Conservation (phyloP, 257 asterid genomes). For the Gentiana straminea region DNA sequence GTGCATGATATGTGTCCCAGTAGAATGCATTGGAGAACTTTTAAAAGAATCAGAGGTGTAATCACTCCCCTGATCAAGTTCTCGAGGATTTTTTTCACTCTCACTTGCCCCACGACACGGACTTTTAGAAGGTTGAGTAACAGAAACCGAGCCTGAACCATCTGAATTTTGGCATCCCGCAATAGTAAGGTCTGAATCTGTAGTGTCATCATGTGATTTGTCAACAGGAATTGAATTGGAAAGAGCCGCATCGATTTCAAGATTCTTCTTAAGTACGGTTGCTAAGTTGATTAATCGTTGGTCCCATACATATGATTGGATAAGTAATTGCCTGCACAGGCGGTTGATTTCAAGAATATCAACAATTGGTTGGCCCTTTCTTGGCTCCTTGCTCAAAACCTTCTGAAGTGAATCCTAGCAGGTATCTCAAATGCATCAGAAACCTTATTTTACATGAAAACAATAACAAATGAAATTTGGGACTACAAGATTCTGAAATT, state of each 20-base stretch:
- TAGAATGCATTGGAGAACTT: slow-evolving; percentile 15
- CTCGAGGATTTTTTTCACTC: slow-evolving; percentile 15
- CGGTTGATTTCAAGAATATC: slow-evolving; percentile 82
- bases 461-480: no score
- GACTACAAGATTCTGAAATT: no score
- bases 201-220: slow-evolving; percentile 25
- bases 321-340: slow-evolving; percentile 56
- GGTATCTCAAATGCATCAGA: slow-evolving; percentile 18
- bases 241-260: slow-evolving; percentile 21
- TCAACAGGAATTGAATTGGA: slow-evolving; percentile 25
- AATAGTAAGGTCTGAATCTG: slow-evolving; percentile 21
- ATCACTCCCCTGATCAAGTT: slow-evolving; percentile 20
- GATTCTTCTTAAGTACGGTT: slow-evolving; percentile 27
- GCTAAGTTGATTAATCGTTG: slow-evolving; percentile 59
- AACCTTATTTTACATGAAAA: neutral
- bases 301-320: slow-evolving; percentile 90
- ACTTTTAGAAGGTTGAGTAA: slow-evolving; percentile 25
- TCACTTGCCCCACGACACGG: slow-evolving; percentile 17
- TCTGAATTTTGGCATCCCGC: slow-evolving; percentile 13
- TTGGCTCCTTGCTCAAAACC: slow-evolving; percentile 42
- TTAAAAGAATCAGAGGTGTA: slow-evolving; percentile 15
- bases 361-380: slow-evolving; percentile 45
- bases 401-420: slow-evolving; percentile 58
- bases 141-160: slow-evolving; percentile 22
- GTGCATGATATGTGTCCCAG: slow-evolving; percentile 18